A percentile compares a stretch with the other conserved stretches of the same genome.
Evolutionary conservation across 140 eudicot genomes (phyloP).

Genomic region (Stevia rebaudiana): DNA sequence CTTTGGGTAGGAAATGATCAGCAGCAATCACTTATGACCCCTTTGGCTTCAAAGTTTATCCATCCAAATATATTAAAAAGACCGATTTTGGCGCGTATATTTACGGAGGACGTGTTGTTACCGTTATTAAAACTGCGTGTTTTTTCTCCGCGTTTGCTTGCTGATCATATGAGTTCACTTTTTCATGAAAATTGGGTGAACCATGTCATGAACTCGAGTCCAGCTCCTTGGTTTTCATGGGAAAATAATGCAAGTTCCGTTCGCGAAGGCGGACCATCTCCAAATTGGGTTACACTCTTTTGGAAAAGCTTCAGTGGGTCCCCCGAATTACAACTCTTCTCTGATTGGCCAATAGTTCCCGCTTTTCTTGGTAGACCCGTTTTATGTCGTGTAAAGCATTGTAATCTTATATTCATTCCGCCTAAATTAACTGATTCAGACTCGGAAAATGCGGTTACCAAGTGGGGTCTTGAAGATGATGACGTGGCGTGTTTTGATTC

Average conservation of each 20-base stretch:
- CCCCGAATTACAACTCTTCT: slow-evolving; percentile 67
- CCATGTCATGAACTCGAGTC: slow-evolving; percentile 60
- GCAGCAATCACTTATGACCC: slow-evolving; percentile 61
- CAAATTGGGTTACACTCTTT: slow-evolving; percentile 81
- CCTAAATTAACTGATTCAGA: slow-evolving; percentile 36
- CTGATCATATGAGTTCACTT: slow-evolving; percentile 61
- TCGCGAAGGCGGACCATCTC: slow-evolving; percentile 83
- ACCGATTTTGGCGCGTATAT: slow-evolving; percentile 58
- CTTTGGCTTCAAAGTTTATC: slow-evolving; percentile 67
- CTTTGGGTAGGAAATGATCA: slow-evolving; percentile 88
- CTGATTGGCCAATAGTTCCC: slow-evolving; percentile 99
- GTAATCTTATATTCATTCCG: slow-evolving; percentile 75
- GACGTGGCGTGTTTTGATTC: slow-evolving; percentile 35
- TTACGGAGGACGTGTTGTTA: slow-evolving; percentile 44
- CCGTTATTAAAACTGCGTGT: slow-evolving; percentile 52
- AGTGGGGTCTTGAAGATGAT: slow-evolving; percentile 28
- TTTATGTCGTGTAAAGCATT: slow-evolving; percentile 86
- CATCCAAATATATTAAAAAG: slow-evolving; percentile 76
- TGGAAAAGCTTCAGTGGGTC: slow-evolving; percentile 72
- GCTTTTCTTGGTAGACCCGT: slow-evolving; percentile 96
- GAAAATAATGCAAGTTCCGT: slow-evolving; percentile 52
- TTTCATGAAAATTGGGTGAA: slow-evolving; percentile 87
- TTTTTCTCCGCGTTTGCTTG: slow-evolving; percentile 73
- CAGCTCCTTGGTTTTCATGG: slow-evolving; percentile 98
- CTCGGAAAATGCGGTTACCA: slow-evolving; percentile 29